A percentile compares a stretch with the other conserved stretches of the same genome.
Conservation (phyloP, 2,329 filamentous ascomycete species). For the Neospermospora avenae region DNA sequence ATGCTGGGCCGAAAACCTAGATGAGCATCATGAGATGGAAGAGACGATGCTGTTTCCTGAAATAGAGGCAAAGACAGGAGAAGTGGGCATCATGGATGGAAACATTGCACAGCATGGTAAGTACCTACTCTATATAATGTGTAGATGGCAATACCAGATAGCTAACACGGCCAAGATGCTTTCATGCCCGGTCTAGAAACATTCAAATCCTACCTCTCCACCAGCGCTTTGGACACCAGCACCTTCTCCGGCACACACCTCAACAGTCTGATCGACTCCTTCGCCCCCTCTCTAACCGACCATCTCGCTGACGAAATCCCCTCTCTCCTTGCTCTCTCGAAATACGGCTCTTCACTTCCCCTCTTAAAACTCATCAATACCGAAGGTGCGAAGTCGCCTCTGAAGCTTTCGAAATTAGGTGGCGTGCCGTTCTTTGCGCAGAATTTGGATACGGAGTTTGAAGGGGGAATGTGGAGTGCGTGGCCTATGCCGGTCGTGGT, state of each 20-base stretch:
- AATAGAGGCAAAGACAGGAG: conserved; percentile 37
- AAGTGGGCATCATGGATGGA: conserved; percentile 40
- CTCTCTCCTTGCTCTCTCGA: conserved; percentile 32
- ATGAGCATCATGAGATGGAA: conserved; percentile 40
- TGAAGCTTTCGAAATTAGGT: conserved; percentile 9
- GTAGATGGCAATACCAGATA: not conserved
- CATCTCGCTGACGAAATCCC: conserved; percentile 42
- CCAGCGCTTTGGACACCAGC: not conserved
- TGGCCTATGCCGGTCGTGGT: conserved; percentile 16
- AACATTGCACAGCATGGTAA: conserved; percentile 41
- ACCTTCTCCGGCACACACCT: conserved; percentile 15
- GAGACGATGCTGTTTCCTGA: conserved; percentile 40
- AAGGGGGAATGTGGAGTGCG: conserved; percentile 18
- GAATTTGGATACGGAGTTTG: conserved; percentile 22
- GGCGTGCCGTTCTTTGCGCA: conserved; percentile 21
- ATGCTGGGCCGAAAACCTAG: conserved; percentile 29
- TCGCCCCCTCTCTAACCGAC: conserved; percentile 35
- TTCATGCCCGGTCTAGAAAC: conserved; percentile 18
- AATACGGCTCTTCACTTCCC: conserved; percentile 12
- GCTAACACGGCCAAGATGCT: conserved; percentile 6
- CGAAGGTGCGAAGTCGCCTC: conserved; percentile 13
- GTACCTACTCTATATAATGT: not conserved
- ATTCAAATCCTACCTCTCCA: conserved; percentile 13
- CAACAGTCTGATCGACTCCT: conserved; percentile 32
- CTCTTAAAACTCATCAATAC: conserved; percentile 10